Evolutionary conservation across 2,329 filamentous ascomycete genomes (phyloP).

Genomic region (Pseudopyricularia cyperi): DNA sequence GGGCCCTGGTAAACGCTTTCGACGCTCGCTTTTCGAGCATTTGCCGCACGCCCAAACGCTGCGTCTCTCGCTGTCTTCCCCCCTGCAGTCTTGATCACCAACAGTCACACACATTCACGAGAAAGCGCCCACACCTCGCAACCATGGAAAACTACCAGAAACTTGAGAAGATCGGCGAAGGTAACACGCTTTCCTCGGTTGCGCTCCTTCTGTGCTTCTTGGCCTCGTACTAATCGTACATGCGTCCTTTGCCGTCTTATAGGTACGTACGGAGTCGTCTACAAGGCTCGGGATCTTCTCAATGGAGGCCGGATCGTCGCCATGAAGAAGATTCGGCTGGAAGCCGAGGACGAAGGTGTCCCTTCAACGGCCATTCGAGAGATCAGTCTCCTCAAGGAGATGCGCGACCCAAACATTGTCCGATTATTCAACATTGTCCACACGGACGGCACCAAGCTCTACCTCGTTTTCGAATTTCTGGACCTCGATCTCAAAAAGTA

Average conservation of each 20-base stretch:
- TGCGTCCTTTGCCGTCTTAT: not conserved
- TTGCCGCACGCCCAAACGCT: not conserved
- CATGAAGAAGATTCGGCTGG: conserved; percentile 83
- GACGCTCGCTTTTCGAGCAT: not conserved
- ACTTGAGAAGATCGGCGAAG: conserved; percentile 85
- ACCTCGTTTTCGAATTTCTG: conserved; percentile 79
- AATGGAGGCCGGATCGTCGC: conserved; percentile 72
- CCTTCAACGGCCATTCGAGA: conserved; percentile 83
- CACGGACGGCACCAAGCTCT: conserved; percentile 83
- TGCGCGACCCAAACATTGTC: conserved; percentile 81
- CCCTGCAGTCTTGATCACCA: not conserved
- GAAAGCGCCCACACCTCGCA: not conserved
- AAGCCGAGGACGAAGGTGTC: conserved; percentile 83
- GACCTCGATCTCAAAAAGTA: conserved; percentile 87
- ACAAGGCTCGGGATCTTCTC: conserved; percentile 74
- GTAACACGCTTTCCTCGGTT: conserved; percentile 27
- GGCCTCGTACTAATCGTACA: not conserved
- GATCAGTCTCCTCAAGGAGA: conserved; percentile 83
- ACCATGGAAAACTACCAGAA: conserved; percentile 85
- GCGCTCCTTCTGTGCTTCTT: not conserved
- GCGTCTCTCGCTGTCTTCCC: not conserved
- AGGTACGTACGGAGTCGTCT: conserved; percentile 88
- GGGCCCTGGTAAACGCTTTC: not conserved
- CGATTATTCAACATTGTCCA: conserved; percentile 79
- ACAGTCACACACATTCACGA: too few relatives aligned